Base-by-base conservation (phyloP, 345 rosid species). In the Eucalyptus polybractea region DNA sequence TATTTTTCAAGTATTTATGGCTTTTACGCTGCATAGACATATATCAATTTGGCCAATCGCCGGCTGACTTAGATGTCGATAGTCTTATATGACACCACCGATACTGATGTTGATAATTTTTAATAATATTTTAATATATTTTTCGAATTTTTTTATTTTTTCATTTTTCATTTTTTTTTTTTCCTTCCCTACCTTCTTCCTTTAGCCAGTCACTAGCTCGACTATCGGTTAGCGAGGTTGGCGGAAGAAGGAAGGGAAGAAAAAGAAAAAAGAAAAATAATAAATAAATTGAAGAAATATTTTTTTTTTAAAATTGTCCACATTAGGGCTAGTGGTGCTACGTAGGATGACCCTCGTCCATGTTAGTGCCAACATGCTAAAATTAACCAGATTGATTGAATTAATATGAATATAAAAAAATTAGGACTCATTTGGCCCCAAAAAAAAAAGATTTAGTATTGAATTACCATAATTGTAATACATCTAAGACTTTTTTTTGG, bases 301-400 rank as follows among this genome's bases (percentile, higher is more conserved):
- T 51, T 7, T 53, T 19, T 19, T 53, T 53, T 53, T 7, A 0
- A 53, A 19, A 3, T 53, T 7, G 5, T 53, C 0, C 0, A 19
- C 5, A 0, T 7, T 0, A 19, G 4, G 2, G 2, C 24, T 0
- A 53, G 4, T 53, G 25, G 25, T 5, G 0, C 10, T 4, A 53
- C 5, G 0, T 53, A 53, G 4, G 24, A 53, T 8, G 5, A 2
- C 10, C 24, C 25, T 53, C 2, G 0, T 53, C 58, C 10, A 53
- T 53, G 58, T 53, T 8, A 21, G 10, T 0, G 0, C 10, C 25
- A 53, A 19, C 10, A 53, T 53, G 10, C 4, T 0, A 53, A 53
- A 21, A 53, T 19, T 19, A 0, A 1, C 1, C 0, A 2, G 0
- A 21, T 53, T 10, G 0, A 53, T 0, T 19, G 0, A 7, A 2